Percentiles rank a stretch among this genome's conserved stretches.
These are phyloP conservation scores for Clarireedia sp. DNA, from an alignment of 2,329 filamentous ascomycete species.

Conservation along the genomic window DNA sequence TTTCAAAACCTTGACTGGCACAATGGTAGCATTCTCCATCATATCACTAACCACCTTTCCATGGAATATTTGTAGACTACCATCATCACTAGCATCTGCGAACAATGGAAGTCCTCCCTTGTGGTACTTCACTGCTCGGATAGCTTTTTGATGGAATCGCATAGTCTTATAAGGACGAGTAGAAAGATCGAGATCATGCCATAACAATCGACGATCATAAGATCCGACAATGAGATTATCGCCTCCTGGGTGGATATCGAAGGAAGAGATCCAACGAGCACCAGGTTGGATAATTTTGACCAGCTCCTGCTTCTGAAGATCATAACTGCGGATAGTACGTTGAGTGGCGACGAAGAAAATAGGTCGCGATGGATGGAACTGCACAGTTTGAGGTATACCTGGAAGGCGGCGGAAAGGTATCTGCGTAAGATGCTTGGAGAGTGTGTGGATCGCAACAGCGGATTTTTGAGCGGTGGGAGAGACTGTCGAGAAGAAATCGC, in stretches of 20 bases:
- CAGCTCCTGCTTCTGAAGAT: constrained; percentile 83
- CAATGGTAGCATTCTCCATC: constrained; percentile 94
- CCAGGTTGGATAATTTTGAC: constrained; percentile 91
- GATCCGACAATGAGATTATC: constrained; percentile 92
- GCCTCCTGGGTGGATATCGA: constrained; percentile 87
- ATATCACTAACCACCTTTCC: constrained; percentile 90
- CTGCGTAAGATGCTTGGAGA: constrained; percentile 91
- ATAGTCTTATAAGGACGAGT: constrained; percentile 91
- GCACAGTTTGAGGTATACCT: constrained; percentile 74
- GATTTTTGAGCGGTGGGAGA: constrained; percentile 70
- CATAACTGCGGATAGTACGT: constrained; percentile 86
- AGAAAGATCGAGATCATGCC: constrained; percentile 94
- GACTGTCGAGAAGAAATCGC: constrained; percentile 90
- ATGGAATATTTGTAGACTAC: constrained; percentile 91
- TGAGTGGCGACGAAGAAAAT: constrained; percentile 96
- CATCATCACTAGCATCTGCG: constrained; percentile 91
- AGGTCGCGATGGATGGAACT: constrained; percentile 89
- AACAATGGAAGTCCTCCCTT: constrained; percentile 73
- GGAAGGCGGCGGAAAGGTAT: constrained; percentile 77
- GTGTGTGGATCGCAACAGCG: constrained; percentile 87
- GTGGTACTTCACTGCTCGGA: constrained; percentile 84
- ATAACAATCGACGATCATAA: constrained; percentile 87
- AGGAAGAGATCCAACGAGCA: constrained; percentile 87
- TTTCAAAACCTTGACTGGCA: constrained; percentile 86
- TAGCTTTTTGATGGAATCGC: constrained; percentile 87